Base-by-base conservation (phyloP, 2,329 filamentous ascomycete genomes). In the Fusarium coffeatum region DNA sequence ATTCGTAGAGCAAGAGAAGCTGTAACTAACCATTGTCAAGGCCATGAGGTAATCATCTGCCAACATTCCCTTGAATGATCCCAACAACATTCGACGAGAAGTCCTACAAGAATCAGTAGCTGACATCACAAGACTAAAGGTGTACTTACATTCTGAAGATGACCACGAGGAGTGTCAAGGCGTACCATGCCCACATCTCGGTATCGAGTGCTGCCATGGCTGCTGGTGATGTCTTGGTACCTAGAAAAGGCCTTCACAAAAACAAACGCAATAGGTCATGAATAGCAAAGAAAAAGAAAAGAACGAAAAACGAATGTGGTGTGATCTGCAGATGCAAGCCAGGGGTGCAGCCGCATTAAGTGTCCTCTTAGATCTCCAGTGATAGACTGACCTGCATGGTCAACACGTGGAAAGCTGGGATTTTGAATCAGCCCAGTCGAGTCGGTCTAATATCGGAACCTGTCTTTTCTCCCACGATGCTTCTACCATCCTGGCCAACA, bases 31-130 rank as follows among this genome's bases (percentile, higher is more conserved):
- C 61, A 86, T 78, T 2, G 85, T 84, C 32, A 86, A 76, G 0
- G 85, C 9, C 84, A 89, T 88, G 27, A 89, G 69, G 66, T 81
- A 86, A 73, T 89, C 87, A 66, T 89, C 87, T 8, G 74, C 45
- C 65, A 88, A 81, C 47, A 88, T 79, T 15, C 81, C 80, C 48
- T 76, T 82, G 60, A 86, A 77, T 3, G 86, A 84, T 3, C 81
- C 80, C 8, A 81, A 72, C 48, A 81, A 70, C 32, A 81, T 59
- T 40, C 78, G 78, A 57, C 83, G 79, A 13, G 80, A 81, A 37
- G 73, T 64, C 67, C 79, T 81, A 25, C 12, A 41, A 1, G 7
- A 32, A 49, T 70, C 37, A 69, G 66, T 5, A 50, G 20, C 23
- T 22, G 16, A 43, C n/a, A 30, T 72, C 2, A 5, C 1, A 16